Percentiles rank a stretch among this genome's conserved stretches.
Conservation (phyloP, 148 eudicot species). For the Vaccinium myrtillus region DNA sequence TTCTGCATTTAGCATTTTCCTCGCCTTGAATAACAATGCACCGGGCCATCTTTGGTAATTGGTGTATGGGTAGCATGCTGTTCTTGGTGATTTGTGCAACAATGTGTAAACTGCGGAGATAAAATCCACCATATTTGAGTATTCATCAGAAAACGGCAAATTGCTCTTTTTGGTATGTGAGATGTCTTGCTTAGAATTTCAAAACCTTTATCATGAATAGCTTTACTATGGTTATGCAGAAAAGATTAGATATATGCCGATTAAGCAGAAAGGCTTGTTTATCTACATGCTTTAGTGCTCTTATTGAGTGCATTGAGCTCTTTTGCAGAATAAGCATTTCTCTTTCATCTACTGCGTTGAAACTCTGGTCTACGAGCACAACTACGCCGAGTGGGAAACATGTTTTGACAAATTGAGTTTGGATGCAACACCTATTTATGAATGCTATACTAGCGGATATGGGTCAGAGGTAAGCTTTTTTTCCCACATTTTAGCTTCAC, state of each 20-base stretch:
- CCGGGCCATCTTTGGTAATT: neutral
- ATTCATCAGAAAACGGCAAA: neutral
- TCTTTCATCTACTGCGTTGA: slow-evolving; percentile 72
- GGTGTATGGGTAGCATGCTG: neutral
- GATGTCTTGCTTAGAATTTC: neutral
- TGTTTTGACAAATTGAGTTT: slow-evolving; percentile 53
- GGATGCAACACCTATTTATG: slow-evolving; percentile 43
- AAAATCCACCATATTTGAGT: neutral
- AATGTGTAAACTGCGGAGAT: neutral
- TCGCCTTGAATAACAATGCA: neutral
- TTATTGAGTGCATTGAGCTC: neutral
- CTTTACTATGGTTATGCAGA: neutral
- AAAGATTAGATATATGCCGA: neutral
- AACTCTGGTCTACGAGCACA: slow-evolving; percentile 40
- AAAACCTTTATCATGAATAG: neutral
- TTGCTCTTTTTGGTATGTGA: neutral
- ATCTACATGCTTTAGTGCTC: neutral
- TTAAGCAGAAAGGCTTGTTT: neutral
- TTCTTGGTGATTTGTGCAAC: neutral
- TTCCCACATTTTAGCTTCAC: neutral
- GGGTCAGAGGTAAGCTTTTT: slow-evolving; percentile 55
- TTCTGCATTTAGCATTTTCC: neutral
- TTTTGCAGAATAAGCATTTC: slow-evolving; percentile 62
- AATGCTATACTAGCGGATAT: slow-evolving; percentile 42
- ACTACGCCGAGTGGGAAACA: slow-evolving; percentile 56